These are phyloP conservation scores for Gamsiella multidivaricata DNA, from an alignment of 192 early-diverging fungal genomes.

Conservation along the genomic window DNA sequence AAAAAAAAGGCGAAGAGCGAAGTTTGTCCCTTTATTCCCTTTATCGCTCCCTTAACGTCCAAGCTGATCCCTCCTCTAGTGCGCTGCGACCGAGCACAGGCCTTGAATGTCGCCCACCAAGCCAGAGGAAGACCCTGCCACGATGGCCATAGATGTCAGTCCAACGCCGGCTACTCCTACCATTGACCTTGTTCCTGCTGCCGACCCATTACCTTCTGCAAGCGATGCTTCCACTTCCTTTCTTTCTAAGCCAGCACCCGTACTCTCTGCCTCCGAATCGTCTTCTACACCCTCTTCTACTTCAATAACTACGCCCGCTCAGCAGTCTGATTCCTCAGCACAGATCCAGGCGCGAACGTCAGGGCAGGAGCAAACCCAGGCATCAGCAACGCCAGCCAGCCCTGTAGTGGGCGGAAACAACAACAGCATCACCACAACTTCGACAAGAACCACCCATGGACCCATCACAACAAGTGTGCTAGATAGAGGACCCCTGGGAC, in stretches of 20 bases:
- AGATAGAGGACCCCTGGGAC: conserved; percentile 35
- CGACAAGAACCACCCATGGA: conserved; percentile 1
- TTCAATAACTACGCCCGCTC: no score
- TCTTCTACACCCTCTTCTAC: not conserved
- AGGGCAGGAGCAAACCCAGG: no score
- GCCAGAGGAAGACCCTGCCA: not conserved
- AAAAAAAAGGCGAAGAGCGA: no score
- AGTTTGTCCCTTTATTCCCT: no score
- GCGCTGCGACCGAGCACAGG: no score
- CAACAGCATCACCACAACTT: not conserved
- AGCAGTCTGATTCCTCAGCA: no score
- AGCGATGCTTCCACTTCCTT: not conserved
- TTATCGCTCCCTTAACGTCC: no score
- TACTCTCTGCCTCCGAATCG: not conserved
- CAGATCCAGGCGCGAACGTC: not conserved
- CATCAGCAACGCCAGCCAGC: no score
- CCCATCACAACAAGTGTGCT: conserved; percentile 16
- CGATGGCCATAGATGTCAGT: conserved; percentile 4
- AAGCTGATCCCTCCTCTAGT: no score
- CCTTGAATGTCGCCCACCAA: conserved; percentile 28
- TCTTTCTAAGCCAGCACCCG: not conserved
- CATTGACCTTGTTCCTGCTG: not conserved
- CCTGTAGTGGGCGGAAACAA: no score
- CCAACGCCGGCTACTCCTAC: not conserved
- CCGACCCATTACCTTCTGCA: not conserved